A percentile compares a stretch with the other conserved stretches of the same genome.
Evolutionary conservation across 345 rosid genomes (phyloP).

Genomic region (Limnanthes douglasii): DNA sequence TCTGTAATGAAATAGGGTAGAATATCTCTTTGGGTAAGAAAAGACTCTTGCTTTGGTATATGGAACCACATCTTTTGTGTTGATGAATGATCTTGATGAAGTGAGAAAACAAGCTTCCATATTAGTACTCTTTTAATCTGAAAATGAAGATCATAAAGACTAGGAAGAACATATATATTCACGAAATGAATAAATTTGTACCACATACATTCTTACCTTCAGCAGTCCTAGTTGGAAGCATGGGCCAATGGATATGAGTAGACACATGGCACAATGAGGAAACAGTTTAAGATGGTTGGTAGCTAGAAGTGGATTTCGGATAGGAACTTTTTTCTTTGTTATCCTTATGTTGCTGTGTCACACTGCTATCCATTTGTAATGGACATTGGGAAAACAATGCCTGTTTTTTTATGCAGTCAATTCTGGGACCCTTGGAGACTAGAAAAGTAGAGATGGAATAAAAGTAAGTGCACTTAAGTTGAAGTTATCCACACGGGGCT

Average conservation of each 20-base stretch:
- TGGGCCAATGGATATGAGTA: constrained; percentile 22
- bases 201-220: constrained; percentile 18
- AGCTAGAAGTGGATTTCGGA: not conserved
- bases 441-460: no score
- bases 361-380: no score
- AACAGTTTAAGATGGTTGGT: no score
- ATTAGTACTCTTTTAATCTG: constrained; percentile 1
- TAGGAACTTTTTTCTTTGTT: not conserved
- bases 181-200: constrained; percentile 13
- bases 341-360: constrained; percentile 17
- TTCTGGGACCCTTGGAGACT: no score
- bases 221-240: constrained; percentile 9
- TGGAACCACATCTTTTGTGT: constrained; percentile 21
- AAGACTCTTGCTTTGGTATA: constrained; percentile 24
- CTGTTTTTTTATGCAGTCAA: no score
- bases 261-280: no score
- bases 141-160: no score
- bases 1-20: constrained; percentile 14
- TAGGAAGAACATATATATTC: no score
- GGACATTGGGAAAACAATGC: no score
- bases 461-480: no score
- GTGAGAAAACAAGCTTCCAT: constrained; percentile 74
- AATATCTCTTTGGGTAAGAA: constrained; percentile 20
- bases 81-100: constrained; percentile 44
- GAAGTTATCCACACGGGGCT: no score